These are phyloP conservation scores for Erodium texanum DNA, from an alignment of 441 rosid species.

Conservation along the genomic window DNA sequence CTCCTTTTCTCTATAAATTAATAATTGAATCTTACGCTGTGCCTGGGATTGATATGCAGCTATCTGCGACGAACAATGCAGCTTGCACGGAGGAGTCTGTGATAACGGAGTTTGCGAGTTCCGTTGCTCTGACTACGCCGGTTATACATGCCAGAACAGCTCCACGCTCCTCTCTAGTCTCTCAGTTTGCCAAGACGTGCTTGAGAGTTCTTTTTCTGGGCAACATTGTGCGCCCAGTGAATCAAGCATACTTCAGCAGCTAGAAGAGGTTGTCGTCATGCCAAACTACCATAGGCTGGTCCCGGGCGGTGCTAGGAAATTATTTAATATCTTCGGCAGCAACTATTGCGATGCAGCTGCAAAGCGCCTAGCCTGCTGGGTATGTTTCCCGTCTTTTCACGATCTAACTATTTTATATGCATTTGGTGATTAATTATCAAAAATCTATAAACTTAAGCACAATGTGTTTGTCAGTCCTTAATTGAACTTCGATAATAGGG, in stretches of 20 bases:
- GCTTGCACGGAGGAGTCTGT: slow-evolving; percentile 97
- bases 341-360: slow-evolving; percentile 85
- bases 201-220: slow-evolving; percentile 62
- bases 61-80: slow-evolving; percentile 94
- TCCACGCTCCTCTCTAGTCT: slow-evolving; percentile 68
- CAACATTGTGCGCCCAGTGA: slow-evolving; percentile 97
- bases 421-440: neutral
- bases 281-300: slow-evolving; percentile 87
- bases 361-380: slow-evolving; percentile 94
- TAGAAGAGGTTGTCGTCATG: slow-evolving; percentile 92
- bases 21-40: slow-evolving; percentile 2
- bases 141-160: slow-evolving; percentile 95
- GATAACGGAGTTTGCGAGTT: slow-evolving; percentile 98
- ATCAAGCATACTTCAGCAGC: slow-evolving; percentile 78
- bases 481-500: too few relatives aligned
- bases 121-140: slow-evolving; percentile 98
- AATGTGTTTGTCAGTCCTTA: too few relatives aligned
- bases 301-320: slow-evolving; percentile 79
- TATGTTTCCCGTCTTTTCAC: slow-evolving; percentile 20
- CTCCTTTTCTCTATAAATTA: too few relatives aligned
- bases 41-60: slow-evolving; percentile 39
- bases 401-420: neutral
- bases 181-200: slow-evolving; percentile 71
- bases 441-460: too few relatives aligned
- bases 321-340: slow-evolving; percentile 70